phyloP scores from a whole-genome alignment of 306 rosid species.

The Medicago ruthenica region DNA sequence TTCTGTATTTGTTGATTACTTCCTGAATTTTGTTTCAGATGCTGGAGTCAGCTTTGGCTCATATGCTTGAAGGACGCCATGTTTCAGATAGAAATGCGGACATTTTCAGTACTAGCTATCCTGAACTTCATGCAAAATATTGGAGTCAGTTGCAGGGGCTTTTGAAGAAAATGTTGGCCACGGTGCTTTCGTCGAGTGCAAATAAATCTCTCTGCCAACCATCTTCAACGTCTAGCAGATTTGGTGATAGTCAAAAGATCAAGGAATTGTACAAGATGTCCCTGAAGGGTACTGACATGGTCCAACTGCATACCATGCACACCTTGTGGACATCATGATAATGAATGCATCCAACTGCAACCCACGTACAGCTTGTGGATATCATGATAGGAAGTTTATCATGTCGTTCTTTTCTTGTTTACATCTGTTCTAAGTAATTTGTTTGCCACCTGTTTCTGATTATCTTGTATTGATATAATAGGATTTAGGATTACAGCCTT shows the following conservation, averaged over 20 bases:
- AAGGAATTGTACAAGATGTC: slow-evolving; percentile 86
- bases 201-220: slow-evolving; percentile 59
- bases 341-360: slow-evolving; percentile 47
- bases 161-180: slow-evolving; percentile 81
- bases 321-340: slow-evolving; percentile 65
- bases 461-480: slow-evolving; percentile 4
- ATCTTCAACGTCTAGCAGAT: slow-evolving; percentile 51
- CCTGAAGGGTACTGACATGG: slow-evolving; percentile 62
- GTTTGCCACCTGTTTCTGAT: slow-evolving; percentile 16
- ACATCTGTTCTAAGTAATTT: slow-evolving; percentile 8
- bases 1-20: slow-evolving; percentile 30
- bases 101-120: slow-evolving; percentile 48
- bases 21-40: slow-evolving; percentile 56
- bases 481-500: background rate
- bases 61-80: slow-evolving; percentile 87
- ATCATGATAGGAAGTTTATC: slow-evolving; percentile 40
- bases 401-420: slow-evolving; percentile 6
- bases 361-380: slow-evolving; percentile 63
- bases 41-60: slow-evolving; percentile 77
- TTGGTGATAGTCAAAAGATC: slow-evolving; percentile 72
- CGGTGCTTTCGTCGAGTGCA: slow-evolving; percentile 54
- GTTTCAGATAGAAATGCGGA: slow-evolving; percentile 57
- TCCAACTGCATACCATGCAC: slow-evolving; percentile 69
- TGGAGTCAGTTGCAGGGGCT: slow-evolving; percentile 85
- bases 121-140: slow-evolving; percentile 73